Base-by-base conservation (phyloP, 169 alveolate species). In the Toxoplasma gondii region DNA sequence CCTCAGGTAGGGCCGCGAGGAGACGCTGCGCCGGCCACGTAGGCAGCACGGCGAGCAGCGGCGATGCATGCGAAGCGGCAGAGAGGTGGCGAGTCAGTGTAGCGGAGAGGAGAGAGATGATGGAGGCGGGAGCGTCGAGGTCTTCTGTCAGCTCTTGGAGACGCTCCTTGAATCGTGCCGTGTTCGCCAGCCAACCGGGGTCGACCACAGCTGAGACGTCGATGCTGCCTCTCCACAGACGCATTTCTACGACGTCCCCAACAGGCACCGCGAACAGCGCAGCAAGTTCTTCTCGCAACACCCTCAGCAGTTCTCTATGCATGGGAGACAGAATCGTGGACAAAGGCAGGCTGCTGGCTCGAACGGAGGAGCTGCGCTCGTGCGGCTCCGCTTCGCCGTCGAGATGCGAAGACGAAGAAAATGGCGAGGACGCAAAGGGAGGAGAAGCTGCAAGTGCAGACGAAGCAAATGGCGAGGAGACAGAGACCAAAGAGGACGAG, bases 171-270 rank as follows among this genome's bases (percentile, higher is more conserved):
- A 92, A 92, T 45, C 78, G 67, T 58, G 80, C 54, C 54, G 54
- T 81, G 92, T 92, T 92, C 74, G 92, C 69, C 44, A 93, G 93
- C 82, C 93, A 91, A 17, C 95, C 95, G 29, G 95, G 90, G 38
- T 93, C 95, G 5, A 93, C 49, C 16, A 93, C 49, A 10, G 93
- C 93, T 16, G 69, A 54, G 45, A 93, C 91, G 22, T 94, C 94
- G 53, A 81, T 58, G 70, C 94, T 91, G 36, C 94, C 94, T 45
- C 88, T 45, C 96, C 96, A 94, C 41, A 81, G 41, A 12, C 96
- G 78, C 38, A 90, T 54, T 19, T 88, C 94, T 53, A 91, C 81
- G 19, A 94, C 92, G 45, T 94, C 96, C 34, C 88, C 96, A 1
- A 64, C 87, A 16, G 96, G 96, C 24, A 94, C 39, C 19, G 92